Percentiles rank a stretch among this genome's conserved stretches.
Conservation (phyloP, 352 stramenopile species). For the Albugo candida region DNA sequence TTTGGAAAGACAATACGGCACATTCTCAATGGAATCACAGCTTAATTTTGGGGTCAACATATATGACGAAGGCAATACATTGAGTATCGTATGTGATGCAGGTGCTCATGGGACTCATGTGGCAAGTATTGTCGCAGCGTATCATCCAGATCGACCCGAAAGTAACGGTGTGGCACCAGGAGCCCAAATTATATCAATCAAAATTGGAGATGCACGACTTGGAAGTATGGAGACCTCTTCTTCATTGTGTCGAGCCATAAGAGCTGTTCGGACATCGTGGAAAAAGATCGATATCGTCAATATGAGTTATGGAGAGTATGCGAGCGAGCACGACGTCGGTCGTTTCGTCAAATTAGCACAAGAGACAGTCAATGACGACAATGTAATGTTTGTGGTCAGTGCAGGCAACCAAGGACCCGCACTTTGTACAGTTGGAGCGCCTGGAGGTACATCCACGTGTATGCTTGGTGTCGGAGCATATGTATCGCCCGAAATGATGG, state of each 20-base stretch:
- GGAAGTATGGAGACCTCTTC: conserved; percentile 85
- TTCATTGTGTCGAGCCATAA: conserved; percentile 77
- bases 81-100: conserved; percentile 86
- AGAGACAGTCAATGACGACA: conserved; percentile 82
- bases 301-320: conserved; percentile 93
- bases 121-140: conserved; percentile 84
- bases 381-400: conserved; percentile 85
- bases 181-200: conserved; percentile 84
- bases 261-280: conserved; percentile 51
- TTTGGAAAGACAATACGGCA: conserved; percentile 59
- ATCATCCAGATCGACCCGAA: conserved; percentile 68
- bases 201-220: conserved; percentile 89
- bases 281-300: conserved; percentile 89
- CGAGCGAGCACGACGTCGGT: conserved; percentile 70
- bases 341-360: conserved; percentile 77
- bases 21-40: conserved; percentile 79
- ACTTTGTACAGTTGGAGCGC: conserved; percentile 83
- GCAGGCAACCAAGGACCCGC: conserved; percentile 94
- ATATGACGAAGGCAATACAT: conserved; percentile 83
- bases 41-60: conserved; percentile 92
- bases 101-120: conserved; percentile 92
- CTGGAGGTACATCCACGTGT: conserved; percentile 73
- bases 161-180: conserved; percentile 87
- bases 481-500: conserved; percentile 89
- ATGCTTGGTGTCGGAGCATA: conserved; percentile 89